These are phyloP conservation scores for Aspergillus sp. DNA, from an alignment of 2,329 filamentous ascomycete species.

Conservation along the genomic window DNA sequence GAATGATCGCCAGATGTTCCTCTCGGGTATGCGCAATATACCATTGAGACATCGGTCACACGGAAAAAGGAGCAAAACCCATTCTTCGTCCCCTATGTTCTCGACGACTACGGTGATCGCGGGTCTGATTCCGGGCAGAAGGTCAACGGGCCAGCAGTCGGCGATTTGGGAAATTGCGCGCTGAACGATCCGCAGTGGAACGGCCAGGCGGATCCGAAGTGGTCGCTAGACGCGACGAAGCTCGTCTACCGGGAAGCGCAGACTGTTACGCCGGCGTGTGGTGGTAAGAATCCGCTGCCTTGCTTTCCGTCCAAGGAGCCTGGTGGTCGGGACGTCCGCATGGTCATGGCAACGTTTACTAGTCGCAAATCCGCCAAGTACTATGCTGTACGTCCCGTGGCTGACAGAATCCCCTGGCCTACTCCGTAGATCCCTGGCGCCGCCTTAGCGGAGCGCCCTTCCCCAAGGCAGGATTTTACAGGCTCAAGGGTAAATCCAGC, in stretches of 20 bases:
- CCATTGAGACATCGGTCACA: not conserved
- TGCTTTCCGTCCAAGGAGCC: conserved; percentile 47
- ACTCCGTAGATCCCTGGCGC: conserved; percentile 15
- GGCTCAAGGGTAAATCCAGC: conserved; percentile 17
- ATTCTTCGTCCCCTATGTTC: conserved; percentile 53
- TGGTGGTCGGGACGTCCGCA: conserved; percentile 43
- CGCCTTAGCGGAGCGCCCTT: not conserved
- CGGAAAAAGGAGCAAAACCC: not conserved
- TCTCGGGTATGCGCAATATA: conserved; percentile 17
- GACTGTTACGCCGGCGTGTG: conserved; percentile 47
- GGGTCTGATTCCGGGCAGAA: conserved; percentile 51
- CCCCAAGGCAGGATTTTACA: conserved; percentile 21
- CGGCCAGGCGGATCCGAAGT: conserved; percentile 48
- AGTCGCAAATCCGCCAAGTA: conserved; percentile 24
- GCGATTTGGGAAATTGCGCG: not conserved
- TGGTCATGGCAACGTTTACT: conserved; percentile 49
- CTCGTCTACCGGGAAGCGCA: conserved; percentile 51
- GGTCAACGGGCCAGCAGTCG: conserved; percentile 42
- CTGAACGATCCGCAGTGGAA: conserved; percentile 52
- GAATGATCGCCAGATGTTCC: conserved; percentile 21
- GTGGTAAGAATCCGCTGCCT: conserved; percentile 48
- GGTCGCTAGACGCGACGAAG: conserved; percentile 44
- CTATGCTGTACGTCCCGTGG: conserved; percentile 24
- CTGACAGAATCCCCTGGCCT: conserved; percentile 27
- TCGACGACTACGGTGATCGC: conserved; percentile 52